Base-by-base conservation (phyloP, 768 basidiomycete species). In the Lentinula guzmanii region DNA sequence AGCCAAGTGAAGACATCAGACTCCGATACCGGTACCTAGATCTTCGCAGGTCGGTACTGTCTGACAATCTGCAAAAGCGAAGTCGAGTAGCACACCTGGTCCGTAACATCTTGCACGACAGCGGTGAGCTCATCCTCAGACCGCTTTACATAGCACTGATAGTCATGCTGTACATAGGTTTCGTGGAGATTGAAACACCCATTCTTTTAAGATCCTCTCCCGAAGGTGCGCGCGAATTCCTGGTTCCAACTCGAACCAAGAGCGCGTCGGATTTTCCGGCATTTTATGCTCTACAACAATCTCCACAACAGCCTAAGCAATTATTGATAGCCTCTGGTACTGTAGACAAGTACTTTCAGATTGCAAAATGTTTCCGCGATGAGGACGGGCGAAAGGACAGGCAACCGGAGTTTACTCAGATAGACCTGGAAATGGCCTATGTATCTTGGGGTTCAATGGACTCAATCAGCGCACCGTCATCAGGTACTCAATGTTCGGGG, bases 381-480 rank as follows among this genome's bases (percentile, higher is more conserved):
- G 95, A 98, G 73, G 93, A 93, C 69, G 94, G 95, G 4, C 82
- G 95, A 61, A 95, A 91, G 73, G 95, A 98, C 71, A 83, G 95
- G 48, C 95, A 98, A 70, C 95, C 95, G 0, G 95, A 98, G 72
- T 98, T 98, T 74, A 98, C 95, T 21, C 95, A 98, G 75, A 79
- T 98, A 63, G 95, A 98, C 84, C 74, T 98, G 64, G 95, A 98
- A 75, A 95, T 97, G 91, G 93, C 90, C 2, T 98, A 90, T 74
- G 87, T 95, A 16, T 89, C 89, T 7, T 97, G 95, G 86, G 89
- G 88, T 53, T 65, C 68, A 16, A 56, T 28, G 34, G 66, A 71
- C 56, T 57, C 69, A 48, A 65, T 69, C 35, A 42, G n/a, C n/a
- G 13, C 61, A 37, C 28, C 58, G 5, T 48, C 65, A 7, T 62